A percentile compares a stretch with the other conserved stretches of the same genome.
phyloP scores from a whole-genome alignment of 176 grass and related monocot genomes.

The Pontederia paniculata region DNA sequence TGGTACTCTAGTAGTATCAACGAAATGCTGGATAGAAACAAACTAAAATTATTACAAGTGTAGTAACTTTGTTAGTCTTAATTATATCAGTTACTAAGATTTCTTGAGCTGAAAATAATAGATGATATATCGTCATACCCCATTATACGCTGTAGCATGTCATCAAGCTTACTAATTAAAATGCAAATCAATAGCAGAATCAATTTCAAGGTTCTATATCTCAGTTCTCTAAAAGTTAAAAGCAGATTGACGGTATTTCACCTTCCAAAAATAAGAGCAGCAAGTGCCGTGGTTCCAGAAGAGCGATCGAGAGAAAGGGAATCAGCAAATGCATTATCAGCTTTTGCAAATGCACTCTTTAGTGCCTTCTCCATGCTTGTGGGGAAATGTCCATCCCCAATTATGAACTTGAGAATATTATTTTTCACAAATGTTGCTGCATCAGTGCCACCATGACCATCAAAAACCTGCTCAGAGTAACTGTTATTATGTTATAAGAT shows the following conservation, averaged over 20 bases:
- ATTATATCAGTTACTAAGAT: too few species aligned
- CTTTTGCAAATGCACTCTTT: conserved; percentile 55
- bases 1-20: too few species aligned
- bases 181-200: too few species aligned
- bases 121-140: too few species aligned
- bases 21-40: too few species aligned
- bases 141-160: too few species aligned
- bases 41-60: too few species aligned
- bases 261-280: conserved; percentile 64
- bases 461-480: conserved; percentile 53
- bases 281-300: conserved; percentile 81
- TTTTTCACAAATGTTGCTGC: conserved; percentile 71
- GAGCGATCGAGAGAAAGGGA: conserved; percentile 61
- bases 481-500: background rate
- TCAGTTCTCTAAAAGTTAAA: too few species aligned
- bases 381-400: conserved; percentile 70
- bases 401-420: conserved; percentile 83
- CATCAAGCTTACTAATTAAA: too few species aligned
- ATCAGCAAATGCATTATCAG: conserved; percentile 74
- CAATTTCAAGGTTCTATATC: background rate
- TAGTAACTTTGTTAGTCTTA: too few species aligned
- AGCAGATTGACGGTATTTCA: too few species aligned
- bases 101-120: too few species aligned
- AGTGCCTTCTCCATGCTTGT: conserved; percentile 47
- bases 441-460: conserved; percentile 82